Evolutionary conservation across 2,329 filamentous ascomycete genomes (phyloP), one percentile per base, ranked within the genome.

Genomic region (Fonsecaea pedrosoi): DNA sequence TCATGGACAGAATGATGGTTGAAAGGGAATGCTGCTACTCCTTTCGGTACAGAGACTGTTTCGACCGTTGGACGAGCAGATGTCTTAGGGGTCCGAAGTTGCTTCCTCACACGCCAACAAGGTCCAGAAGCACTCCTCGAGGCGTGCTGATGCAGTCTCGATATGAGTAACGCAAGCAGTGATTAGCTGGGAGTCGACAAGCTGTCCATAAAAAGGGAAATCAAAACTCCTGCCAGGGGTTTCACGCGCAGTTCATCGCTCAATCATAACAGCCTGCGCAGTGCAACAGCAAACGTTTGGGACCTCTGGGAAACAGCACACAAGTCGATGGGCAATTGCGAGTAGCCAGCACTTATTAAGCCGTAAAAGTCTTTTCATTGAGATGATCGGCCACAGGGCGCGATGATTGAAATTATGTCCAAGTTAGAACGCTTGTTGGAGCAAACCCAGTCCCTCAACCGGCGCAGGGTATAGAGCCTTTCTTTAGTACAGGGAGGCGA

Each of bases 401-500:
- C 38, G 48, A 64, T 56, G 48, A 48, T 62, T 64, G 64, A 64
- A 61, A 69, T 61, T 66, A 69, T 69, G 64, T 67, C 64, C 67
- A 64, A 64, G 58, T 62, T 50, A 55, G 42, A 50, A 58, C 21
- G 56, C 59, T 45, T 64, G 55, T 61, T 45, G 57, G 32, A 65
- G 34, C 35, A 63, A 61, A 60, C 60, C 42, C 35, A 55, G 55
- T 53, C 61, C 64, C 62, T 62, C 48, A 60, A 38, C 54, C 54
- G 53, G 64, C 60, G 57, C 62, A 69, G 69, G 69, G 61, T 69
- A 66, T 71, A 69, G 67, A 71, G 62, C 59, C 57, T 38, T 40
- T 61, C 35, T 62, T 64, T 71, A 57, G 59, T 71, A 71, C 69
- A 71, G 53, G 68, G 69, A 69, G 67, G 69, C 62, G 69, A 71